Base-by-base conservation (phyloP, 768 basidiomycete genomes). In the Leccinum arenicola region DNA sequence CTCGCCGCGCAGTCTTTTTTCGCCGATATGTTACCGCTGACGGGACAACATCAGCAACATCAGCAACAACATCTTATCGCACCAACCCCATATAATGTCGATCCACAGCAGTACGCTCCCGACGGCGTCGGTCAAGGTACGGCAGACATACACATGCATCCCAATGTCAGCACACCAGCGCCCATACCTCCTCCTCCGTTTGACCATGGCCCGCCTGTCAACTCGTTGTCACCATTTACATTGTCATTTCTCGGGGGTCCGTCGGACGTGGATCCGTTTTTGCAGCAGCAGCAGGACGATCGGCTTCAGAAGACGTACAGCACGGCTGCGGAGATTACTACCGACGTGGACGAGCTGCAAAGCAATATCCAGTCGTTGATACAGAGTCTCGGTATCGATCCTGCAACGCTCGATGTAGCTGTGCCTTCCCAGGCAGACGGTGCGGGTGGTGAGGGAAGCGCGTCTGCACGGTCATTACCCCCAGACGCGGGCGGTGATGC, bases 261-360 rank as follows among this genome's bases (percentile, higher is more conserved):
- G 9, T 63, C 75, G 8, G 70, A 76, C 35, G 60, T 68, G 12
- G 72, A 74, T 19, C 71, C 75, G 8, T 65, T 76, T 14, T 57
- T 66, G 35, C 64, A 74, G 50, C 72, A 76, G 64, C 69, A 80
- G 7, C 73, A 76, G 59, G 72, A 74, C 0, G 75, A 78, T 2
- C 72, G 77, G 33, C 70, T 88, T 53, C 78, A 85, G 52, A 78
- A 80, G 63, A 74, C 80, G 1, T 91, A 89, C 78, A 81, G 77
- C 50, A 79, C 77, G 35, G 77, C 89, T 0, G 69, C 78, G 27
- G 87, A 88, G 61, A 86, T 94, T 49, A 84, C 86, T 59, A 79
- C 81, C 50, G 88, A 91, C 57, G 89, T 94, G 27, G 85, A 87
- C 61, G 82, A 83, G 38, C 73, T 93, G 55, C 84, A 88, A 61